phyloP scores from a whole-genome alignment of 148 eudicot genomes.

The Amaranthus cruentus region DNA sequence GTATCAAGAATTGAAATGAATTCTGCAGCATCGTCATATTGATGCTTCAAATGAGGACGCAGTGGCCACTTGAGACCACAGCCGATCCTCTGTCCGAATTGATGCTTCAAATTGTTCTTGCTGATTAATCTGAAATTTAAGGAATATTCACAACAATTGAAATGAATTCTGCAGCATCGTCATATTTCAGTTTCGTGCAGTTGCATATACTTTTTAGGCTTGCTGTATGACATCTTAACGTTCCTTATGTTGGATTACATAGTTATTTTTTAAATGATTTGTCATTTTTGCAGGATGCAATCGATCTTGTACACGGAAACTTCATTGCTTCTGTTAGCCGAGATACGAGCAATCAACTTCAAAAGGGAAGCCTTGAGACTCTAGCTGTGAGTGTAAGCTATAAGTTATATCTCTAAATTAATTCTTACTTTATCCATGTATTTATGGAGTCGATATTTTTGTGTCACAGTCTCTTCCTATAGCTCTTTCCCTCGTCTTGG shows the following conservation, averaged over 20 bases:
- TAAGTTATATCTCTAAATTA: neutral
- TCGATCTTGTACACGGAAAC: conserved; percentile 88
- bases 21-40: neutral
- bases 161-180: neutral
- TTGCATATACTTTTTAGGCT: neutral
- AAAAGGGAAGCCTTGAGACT: conserved; percentile 69
- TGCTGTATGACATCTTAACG: neutral
- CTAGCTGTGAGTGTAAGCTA: conserved; percentile 63
- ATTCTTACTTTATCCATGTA: neutral
- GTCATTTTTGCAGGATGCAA: conserved; percentile 66
- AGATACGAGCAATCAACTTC: conserved; percentile 49
- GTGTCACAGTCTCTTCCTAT: conserved; percentile 74
- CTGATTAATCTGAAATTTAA: too few relatives aligned
- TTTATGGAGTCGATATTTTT: conserved; percentile 11
- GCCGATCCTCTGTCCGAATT: too few relatives aligned
- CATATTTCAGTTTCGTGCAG: neutral
- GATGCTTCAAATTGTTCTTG: too few relatives aligned
- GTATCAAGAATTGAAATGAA: neutral
- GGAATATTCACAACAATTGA: neutral
- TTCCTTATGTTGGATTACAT: neutral
- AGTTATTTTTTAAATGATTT: neutral
- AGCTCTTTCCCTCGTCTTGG: conserved; percentile 52
- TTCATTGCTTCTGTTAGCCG: conserved; percentile 75
- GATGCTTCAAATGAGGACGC: neutral
- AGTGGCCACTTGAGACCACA: too few relatives aligned